Base-by-base conservation (phyloP, 352 stramenopile genomes). In the Chrysophaeum taylorii region DNA sequence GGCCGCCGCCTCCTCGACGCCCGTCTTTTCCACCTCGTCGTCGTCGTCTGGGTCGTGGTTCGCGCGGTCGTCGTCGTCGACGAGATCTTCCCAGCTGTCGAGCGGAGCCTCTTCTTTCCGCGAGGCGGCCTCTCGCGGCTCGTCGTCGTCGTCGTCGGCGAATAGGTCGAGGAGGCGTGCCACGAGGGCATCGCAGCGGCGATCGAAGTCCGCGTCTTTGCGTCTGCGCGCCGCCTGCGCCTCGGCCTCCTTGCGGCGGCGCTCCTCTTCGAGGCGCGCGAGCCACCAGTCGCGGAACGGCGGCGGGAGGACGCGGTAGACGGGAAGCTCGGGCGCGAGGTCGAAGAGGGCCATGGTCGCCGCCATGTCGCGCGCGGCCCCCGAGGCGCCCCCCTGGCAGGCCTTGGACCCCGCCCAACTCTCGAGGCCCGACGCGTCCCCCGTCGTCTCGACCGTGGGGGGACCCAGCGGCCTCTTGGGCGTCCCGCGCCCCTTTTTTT, bases 241-340 rank as follows among this genome's bases (percentile, higher is more conserved):
- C 60, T 71, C 33, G 29, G n/a, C 18, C 2, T 38, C 29, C 42
- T 69, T 39, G 38, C 15, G 54, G 81, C 76, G n/a, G 78, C 62
- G 16, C 15, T 27, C 31, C 80, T 39, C 27, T 18, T 78, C 69
- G 15, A 76, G 54, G 79, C 77, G 84, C 27, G 73, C 82, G 29
- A 76, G 37, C 91, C 91, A 97, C 75, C 96, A 80, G 1, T 88
- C 82, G 9, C 87, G 85, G 69, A 93, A 94, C 23, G 78, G n/a
- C 1, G 86, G 87, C 0, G 90, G 89, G 35, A 97, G 80, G 52
- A 96, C 80, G 18, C 82, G 83, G 75, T 96, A 92, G 0, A 97
- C 74, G 33, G 86, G 88, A 35, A 95, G 73, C 18, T 87, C 80
- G 0, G 88, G 82, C 50, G 84, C 83, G 41, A 96, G 79, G 42